Evolutionary conservation across 1,139 yeast species (phyloP).

Genomic region (Lodderomyces theae): DNA sequence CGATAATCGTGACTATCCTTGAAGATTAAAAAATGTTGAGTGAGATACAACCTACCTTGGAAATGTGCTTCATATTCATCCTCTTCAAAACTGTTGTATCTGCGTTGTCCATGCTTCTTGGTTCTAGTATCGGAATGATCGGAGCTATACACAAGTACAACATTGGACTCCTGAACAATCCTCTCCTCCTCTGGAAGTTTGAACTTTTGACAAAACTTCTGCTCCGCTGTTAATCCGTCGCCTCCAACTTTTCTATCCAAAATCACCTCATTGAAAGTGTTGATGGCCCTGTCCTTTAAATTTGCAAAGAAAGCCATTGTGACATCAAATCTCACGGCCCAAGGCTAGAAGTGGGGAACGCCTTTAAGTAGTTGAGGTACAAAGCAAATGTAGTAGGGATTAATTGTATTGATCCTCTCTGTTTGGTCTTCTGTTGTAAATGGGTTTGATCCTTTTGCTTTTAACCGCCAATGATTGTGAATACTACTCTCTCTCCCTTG

Average conservation of each 20-base stretch:
- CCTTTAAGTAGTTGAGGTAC: neutral
- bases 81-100: neutral
- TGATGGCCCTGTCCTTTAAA: slow-evolving; percentile 47
- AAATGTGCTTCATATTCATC: slow-evolving; percentile 18
- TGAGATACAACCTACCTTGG: slow-evolving; percentile 64
- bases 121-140: neutral
- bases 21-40: slow-evolving; percentile 74
- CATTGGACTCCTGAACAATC: slow-evolving; percentile 64
- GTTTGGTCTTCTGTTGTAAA: no score
- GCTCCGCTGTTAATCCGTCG: slow-evolving; percentile 55
- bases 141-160: slow-evolving; percentile 53
- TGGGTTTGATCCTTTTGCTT: no score
- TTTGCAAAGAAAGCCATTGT: slow-evolving; percentile 52
- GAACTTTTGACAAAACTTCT: slow-evolving; percentile 63
- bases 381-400: no score
- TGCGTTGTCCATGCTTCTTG: neutral
- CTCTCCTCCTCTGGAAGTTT: slow-evolving; percentile 70
- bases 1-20: slow-evolving; percentile 66
- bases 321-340: no score
- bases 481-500: no score
- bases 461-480: no score
- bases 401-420: no score
- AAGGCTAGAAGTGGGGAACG: no score
- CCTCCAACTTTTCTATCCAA: slow-evolving; percentile 30
- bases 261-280: slow-evolving; percentile 37